Percentiles rank a stretch among this genome's conserved stretches.
Evolutionary conservation across 2,329 filamentous ascomycete species (phyloP).

Genomic region (Ascochyta fabae): DNA sequence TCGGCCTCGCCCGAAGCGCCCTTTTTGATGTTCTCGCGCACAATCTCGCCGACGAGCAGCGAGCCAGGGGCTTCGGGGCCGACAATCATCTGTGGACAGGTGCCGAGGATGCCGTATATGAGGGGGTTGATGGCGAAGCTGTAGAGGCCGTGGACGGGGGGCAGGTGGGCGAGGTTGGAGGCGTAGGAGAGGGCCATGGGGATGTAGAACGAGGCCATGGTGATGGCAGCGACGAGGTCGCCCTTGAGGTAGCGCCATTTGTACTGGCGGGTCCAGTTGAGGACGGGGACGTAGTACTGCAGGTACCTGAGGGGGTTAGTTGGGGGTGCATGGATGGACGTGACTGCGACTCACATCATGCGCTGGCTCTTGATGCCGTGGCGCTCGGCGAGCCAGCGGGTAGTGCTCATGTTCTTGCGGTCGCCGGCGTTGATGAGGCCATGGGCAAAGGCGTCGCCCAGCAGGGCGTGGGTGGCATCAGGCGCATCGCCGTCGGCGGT

Average conservation of each 20-base stretch:
- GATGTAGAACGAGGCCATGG: conserved; percentile 98
- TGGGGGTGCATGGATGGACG: no score
- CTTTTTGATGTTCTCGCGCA: conserved; percentile 76
- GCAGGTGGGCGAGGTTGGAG: conserved; percentile 88
- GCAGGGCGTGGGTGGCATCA: conserved; percentile 47
- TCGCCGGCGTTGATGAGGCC: conserved; percentile 49
- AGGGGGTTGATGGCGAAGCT: conserved; percentile 92
- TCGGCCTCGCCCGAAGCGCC: conserved; percentile 71
- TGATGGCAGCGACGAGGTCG: conserved; percentile 85
- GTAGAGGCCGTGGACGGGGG: conserved; percentile 92
- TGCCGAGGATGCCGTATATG: conserved; percentile 88
- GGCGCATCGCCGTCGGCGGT: conserved; percentile 36
- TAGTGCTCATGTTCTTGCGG: conserved; percentile 73
- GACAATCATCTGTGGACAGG: conserved; percentile 90
- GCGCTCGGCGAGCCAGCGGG: conserved; percentile 71
- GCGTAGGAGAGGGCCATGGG: conserved; percentile 96
- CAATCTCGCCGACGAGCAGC: conserved; percentile 84
- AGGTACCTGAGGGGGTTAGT: conserved; percentile 61
- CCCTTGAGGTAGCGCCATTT: conserved; percentile 80
- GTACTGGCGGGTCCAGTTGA: conserved; percentile 92
- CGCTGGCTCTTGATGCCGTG: conserved; percentile 77
- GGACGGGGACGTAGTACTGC: conserved; percentile 88
- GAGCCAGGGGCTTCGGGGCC: conserved; percentile 95
- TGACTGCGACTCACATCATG: conserved; percentile 62
- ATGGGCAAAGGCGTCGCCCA: conserved; percentile 54